phyloP scores from a whole-genome alignment of 345 rosid genomes.

The Gossypium stocksii region DNA sequence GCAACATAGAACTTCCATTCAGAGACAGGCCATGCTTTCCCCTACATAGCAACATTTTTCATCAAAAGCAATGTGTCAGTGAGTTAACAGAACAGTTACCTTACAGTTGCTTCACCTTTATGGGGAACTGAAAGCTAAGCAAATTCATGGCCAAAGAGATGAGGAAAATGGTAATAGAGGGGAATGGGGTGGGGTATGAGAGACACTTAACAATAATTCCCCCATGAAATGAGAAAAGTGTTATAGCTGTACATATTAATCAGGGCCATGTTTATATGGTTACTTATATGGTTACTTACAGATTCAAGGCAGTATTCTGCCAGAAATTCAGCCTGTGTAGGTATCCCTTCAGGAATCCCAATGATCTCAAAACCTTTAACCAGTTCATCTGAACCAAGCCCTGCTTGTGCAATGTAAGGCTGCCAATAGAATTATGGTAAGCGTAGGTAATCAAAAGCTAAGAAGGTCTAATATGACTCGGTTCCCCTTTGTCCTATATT shows the following conservation, averaged over 20 bases:
- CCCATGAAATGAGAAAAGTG: neutral
- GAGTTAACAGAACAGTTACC: neutral
- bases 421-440: conserved; percentile 31
- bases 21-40: conserved; percentile 81
- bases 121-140: neutral
- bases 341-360: conserved; percentile 85
- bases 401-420: conserved; percentile 49
- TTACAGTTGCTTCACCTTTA: neutral
- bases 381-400: conserved; percentile 28
- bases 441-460: neutral
- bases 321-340: conserved; percentile 73
- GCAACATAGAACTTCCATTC: conserved; percentile 91
- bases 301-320: conserved; percentile 72
- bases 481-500: neutral
- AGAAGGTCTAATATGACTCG: neutral
- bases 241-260: neutral
- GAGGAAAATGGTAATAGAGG: neutral
- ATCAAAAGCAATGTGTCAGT: neutral
- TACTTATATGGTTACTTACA: conserved; percentile 52
- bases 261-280: neutral
- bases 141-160: conserved; percentile 2
- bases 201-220: neutral
- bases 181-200: neutral
- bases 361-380: conserved; percentile 52
- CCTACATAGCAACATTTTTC: conserved; percentile 42